A percentile compares a stretch with the other conserved stretches of the same genome.
These are phyloP conservation scores for Pseudogymnoascus sp. DNA, from an alignment of 2,329 filamentous ascomycete species.

Conservation along the genomic window DNA sequence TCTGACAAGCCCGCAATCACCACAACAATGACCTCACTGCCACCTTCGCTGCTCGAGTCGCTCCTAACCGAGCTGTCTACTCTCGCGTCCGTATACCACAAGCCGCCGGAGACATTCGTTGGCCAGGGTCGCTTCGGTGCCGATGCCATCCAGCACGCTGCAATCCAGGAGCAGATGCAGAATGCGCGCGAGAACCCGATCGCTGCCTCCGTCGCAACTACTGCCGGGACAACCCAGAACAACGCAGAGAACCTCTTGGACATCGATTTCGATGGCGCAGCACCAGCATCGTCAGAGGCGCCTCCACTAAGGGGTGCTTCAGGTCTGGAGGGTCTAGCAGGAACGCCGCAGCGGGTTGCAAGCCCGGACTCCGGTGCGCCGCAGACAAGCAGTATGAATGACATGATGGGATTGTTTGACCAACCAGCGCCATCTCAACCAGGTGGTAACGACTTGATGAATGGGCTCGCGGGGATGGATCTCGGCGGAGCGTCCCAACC, in stretches of 20 bases:
- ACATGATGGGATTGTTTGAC: slow-evolving; percentile 68
- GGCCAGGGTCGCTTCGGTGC: slow-evolving; percentile 91
- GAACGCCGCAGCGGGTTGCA: slow-evolving; percentile 60
- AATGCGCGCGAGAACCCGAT: slow-evolving; percentile 91
- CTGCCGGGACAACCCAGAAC: slow-evolving; percentile 52
- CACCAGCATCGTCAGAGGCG: slow-evolving; percentile 75
- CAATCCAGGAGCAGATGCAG: slow-evolving; percentile 91
- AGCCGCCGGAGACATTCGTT: slow-evolving; percentile 95
- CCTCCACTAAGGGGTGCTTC: slow-evolving; percentile 43
- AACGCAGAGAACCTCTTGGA: slow-evolving; percentile 94
- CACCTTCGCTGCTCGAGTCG: slow-evolving; percentile 74
- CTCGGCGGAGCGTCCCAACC: slow-evolving; percentile 59
- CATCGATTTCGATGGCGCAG: slow-evolving; percentile 90
- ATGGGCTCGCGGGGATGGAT: slow-evolving; percentile 76
- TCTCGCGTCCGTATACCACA: slow-evolving; percentile 95
- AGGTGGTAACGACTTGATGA: slow-evolving; percentile 43
- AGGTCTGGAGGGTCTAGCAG: slow-evolving; percentile 46
- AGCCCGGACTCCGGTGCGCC: slow-evolving; percentile 45
- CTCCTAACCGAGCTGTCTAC: slow-evolving; percentile 90
- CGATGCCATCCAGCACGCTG: slow-evolving; percentile 87
- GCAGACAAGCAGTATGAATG: slow-evolving; percentile 59
- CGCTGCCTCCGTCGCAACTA: slow-evolving; percentile 70
- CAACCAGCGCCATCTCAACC: slow-evolving; percentile 27
- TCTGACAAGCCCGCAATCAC: slow-evolving; percentile 91
- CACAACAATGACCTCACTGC: slow-evolving; percentile 86